Conservation (phyloP, 176 grass and related monocot species). For the Chloris gayana region DNA sequence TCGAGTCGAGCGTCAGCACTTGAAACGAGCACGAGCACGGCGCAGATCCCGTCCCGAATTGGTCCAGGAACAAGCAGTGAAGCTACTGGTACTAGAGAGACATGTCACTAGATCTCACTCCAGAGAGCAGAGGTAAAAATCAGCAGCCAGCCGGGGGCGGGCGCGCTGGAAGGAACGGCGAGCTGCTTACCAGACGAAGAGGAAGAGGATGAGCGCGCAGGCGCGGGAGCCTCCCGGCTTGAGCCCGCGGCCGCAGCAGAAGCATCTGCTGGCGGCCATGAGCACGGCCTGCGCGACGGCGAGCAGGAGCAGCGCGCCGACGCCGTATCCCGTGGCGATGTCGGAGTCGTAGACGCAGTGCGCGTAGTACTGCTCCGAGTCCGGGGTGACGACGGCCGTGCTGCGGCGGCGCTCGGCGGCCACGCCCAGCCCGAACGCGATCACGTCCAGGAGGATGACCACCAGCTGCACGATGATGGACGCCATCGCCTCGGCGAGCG, state of each 20-base stretch:
- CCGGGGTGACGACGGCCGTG: slow-evolving; percentile 61
- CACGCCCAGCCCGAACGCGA: slow-evolving; percentile 86
- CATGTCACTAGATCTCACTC: background rate
- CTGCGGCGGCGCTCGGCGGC: slow-evolving; percentile 96
- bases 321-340: slow-evolving; percentile 80
- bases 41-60: slow-evolving; percentile 17
- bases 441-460: slow-evolving; percentile 72
- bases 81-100: background rate
- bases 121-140: background rate
- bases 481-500: slow-evolving; percentile 26
- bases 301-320: slow-evolving; percentile 79
- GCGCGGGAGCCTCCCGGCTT: slow-evolving; percentile 77
- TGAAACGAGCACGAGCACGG: background rate
- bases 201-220: slow-evolving; percentile 78
- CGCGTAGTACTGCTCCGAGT: slow-evolving; percentile 69
- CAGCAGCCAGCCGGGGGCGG: too few species aligned
- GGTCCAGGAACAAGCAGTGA: background rate
- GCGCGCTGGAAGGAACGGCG: background rate
- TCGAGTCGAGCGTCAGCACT: background rate
- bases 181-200: slow-evolving; percentile 65
- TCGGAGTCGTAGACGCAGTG: slow-evolving; percentile 88
- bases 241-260: slow-evolving; percentile 83
- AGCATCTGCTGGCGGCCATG: slow-evolving; percentile 72
- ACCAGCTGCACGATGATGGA: slow-evolving; percentile 67
- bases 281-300: slow-evolving; percentile 60